Base-by-base conservation (phyloP, 2,329 filamentous ascomycete species). In the Scedosporium dehoogii region DNA sequence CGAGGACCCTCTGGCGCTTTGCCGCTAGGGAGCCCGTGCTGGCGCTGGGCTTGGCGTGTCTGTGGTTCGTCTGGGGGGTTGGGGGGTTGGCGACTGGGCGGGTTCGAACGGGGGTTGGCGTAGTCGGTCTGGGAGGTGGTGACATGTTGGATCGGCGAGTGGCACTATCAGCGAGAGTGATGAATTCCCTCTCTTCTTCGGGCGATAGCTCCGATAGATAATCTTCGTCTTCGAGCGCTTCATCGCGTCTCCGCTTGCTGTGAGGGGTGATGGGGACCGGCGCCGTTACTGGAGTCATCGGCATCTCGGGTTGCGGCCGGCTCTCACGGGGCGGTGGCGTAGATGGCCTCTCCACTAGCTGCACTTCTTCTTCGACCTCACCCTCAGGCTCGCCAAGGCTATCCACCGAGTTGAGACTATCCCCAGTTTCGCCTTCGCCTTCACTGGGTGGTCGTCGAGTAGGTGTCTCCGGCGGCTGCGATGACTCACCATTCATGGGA, bases 111-210 rank as follows among this genome's bases (percentile, higher is more conserved):
- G 73, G 70, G 1, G 75, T 75, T 6, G 63, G 64, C 60, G 69
- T 66, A n/a, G 56, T 57, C 27, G 63, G 59, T 65, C 51, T 44
- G 53, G 51, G 48, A 21, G 57, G 25, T 48, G 55, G 64, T 61
- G 41, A 62, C 60, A 14, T 64, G 48, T 57, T 41, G n/a, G 63
- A 61, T 61, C 68, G 72, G 48, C 70, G 69, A 12, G 69, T 71
- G 63, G 72, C 76, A 46, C 68, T 66, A 58, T 78, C 75, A 3
- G 73, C 68, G 21, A 74, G 68, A n/a, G 65, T 67, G 21, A 67
- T 70, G 63, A 79, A 68, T 63, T 76, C 67, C 27, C 70, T 67
- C 64, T 76, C 76, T 51, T 74, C 74, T n/a, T 78, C 75, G 6
- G 75, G 73, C 16, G 69, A 71, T 3, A 75, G 41, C 14, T 74